These are phyloP conservation scores for Protomyces pachydermus DNA, from an alignment of 1,139 yeast genomes.

Conservation along the genomic window DNA sequence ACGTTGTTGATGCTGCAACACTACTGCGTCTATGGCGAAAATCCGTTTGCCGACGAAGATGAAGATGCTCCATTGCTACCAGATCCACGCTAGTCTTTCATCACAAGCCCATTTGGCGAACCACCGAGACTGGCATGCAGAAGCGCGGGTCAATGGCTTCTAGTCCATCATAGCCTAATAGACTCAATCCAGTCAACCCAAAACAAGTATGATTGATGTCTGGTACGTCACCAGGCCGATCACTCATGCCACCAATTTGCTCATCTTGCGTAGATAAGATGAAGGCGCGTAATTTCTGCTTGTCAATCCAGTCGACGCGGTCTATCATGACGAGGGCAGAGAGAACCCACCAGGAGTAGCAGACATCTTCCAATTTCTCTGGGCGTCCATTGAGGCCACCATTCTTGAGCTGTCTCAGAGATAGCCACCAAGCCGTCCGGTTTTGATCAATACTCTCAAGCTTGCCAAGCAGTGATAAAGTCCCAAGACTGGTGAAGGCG, in stretches of 20 bases:
- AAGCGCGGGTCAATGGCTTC: slow-evolving; percentile 72
- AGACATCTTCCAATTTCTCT: slow-evolving; percentile 90
- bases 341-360: slow-evolving; percentile 97
- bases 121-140: slow-evolving; percentile 59
- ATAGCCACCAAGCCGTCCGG: slow-evolving; percentile 70
- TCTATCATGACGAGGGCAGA: slow-evolving; percentile 68
- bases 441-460: slow-evolving; percentile 46
- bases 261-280: slow-evolving; percentile 74
- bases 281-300: slow-evolving; percentile 54
- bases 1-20: slow-evolving; percentile 8
- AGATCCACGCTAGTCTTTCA: neutral
- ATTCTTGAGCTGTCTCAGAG: slow-evolving; percentile 80
- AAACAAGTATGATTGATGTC: slow-evolving; percentile 92
- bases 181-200: slow-evolving; percentile 79
- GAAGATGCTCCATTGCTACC: neutral
- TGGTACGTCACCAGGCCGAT: slow-evolving; percentile 81
- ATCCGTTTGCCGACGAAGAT: neutral
- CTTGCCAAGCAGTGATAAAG: slow-evolving; percentile 64
- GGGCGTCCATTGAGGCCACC: slow-evolving; percentile 98
- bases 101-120: neutral
- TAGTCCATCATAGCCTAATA: slow-evolving; percentile 58
- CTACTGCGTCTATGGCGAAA: slow-evolving; percentile 8
- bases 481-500: slow-evolving; percentile 78
- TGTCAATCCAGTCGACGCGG: slow-evolving; percentile 69
- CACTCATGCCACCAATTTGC: slow-evolving; percentile 82